These are phyloP conservation scores for Ophiocordyceps unilateralis DNA, from an alignment of 2,329 filamentous ascomycete species.

Conservation along the genomic window DNA sequence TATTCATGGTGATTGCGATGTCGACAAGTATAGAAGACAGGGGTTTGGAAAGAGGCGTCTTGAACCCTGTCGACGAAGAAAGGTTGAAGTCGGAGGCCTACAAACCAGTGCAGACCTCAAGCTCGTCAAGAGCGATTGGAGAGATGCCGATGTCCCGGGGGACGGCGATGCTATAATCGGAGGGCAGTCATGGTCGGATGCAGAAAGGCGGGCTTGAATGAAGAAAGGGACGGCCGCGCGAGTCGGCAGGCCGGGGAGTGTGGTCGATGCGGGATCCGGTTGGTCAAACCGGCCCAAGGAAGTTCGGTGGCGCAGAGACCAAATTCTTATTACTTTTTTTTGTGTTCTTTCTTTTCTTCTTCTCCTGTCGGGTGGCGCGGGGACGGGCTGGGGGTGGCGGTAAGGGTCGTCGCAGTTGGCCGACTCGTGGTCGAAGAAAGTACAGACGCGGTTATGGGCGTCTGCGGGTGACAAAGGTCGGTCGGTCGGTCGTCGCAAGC, in stretches of 20 bases:
- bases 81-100: slow-evolving; percentile 6
- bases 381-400: not conserved
- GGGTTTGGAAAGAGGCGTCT: not conserved
- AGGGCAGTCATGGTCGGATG: slow-evolving; percentile 11
- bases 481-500: not conserved
- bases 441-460: too few species aligned
- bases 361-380: not conserved
- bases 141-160: slow-evolving; percentile 16
- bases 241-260: not conserved
- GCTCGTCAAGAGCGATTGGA: slow-evolving; percentile 4
- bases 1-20: slow-evolving; percentile 15
- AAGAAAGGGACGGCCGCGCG: not conserved
- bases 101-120: slow-evolving; percentile 9
- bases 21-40: not conserved
- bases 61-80: too few species aligned
- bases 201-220: not conserved
- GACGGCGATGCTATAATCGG: slow-evolving; percentile 20
- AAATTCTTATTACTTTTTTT: too few species aligned
- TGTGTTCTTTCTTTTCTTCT: not conserved
- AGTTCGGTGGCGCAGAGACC: not conserved
- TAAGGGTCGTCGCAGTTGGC: not conserved
- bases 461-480: not conserved
- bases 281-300: not conserved
- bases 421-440: too few species aligned
- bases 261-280: not conserved